Evolutionary conservation across 163 green algal species (phyloP), one percentile per base, ranked within the genome.

Genomic region (Volvox carteri): DNA sequence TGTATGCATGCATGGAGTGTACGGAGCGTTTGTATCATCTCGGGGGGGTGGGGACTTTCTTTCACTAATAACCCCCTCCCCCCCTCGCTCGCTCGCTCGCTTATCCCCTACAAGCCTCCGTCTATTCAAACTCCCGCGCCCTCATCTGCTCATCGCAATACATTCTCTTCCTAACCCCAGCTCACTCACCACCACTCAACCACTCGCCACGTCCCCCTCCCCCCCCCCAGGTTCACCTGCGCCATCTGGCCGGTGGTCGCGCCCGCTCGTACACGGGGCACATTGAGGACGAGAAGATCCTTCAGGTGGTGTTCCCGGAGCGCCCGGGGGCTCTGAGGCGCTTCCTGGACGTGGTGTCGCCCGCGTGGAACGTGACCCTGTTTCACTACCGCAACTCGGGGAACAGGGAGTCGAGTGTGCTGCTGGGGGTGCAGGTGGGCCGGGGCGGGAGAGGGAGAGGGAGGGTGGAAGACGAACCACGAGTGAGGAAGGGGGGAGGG

Each of bases 321-420:
- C 86, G 94, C 1, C 88, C 95, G 1, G 98, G 98, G 6, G 97
- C 98, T 11, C 94, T 99, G 42, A 46, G 85, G 19, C 86, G 87
- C 58, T 99, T 99, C 94, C 92, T 99, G 60, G 79, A 92, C 9
- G 87, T 87, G 0, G 35, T 99, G 6, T 96, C 90, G 9, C 95
- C 97, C 8, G 70, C 83, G 12, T 99, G 94, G 95, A 98, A 99
- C 86, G 95, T 99, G 78, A 98, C 98, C 16, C 93, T 99, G 30
- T 99, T 99, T 93, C 98, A 99, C 95, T 99, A 99, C 95, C 94
- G 98, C 50, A 94, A 94, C 81, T 95, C 95, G 12, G 96, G 96
- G 87, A 98, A 97, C 94, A 88, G 93, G 46, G 93, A 95, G 60
- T 95, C 92, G 19, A 95, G 92, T 54, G 93, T 98, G 50, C 94